phyloP scores from a whole-genome alignment of 2,329 filamentous ascomycete species.

The Penicillium psychrosexuale region DNA sequence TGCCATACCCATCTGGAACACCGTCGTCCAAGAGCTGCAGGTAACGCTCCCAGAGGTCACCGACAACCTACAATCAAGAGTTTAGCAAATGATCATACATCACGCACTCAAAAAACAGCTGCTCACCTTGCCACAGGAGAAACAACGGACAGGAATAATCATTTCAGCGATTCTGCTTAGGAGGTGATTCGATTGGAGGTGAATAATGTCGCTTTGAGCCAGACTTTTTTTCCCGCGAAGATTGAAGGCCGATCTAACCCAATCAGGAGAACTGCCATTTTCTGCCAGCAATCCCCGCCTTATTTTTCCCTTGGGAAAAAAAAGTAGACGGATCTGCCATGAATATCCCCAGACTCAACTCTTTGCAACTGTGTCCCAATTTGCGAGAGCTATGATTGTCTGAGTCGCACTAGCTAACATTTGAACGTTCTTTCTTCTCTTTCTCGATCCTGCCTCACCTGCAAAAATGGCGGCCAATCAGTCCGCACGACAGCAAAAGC shows the following conservation, averaged over 20 bases:
- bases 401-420: background rate
- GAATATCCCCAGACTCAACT: conserved; percentile 1
- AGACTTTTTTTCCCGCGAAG: conserved; percentile 9
- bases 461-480: conserved; percentile 18
- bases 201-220: conserved; percentile 8
- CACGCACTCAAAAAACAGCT: conserved; percentile 14
- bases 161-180: conserved; percentile 49
- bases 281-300: conserved; percentile 19
- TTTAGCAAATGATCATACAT: conserved; percentile 10
- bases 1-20: conserved; percentile 65
- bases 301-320: conserved; percentile 16
- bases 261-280: conserved; percentile 8
- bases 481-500: conserved; percentile 27
- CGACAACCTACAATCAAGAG: conserved; percentile 67
- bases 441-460: background rate
- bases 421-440: background rate
- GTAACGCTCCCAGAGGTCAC: conserved; percentile 96
- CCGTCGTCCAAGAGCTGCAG: conserved; percentile 80
- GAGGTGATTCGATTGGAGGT: background rate
- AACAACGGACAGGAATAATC: conserved; percentile 98
- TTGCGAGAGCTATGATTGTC: background rate
- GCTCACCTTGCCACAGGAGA: conserved; percentile 94
- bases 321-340: conserved; percentile 17
- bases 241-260: conserved; percentile 6
- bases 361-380: background rate